Percentiles rank a stretch among this genome's conserved stretches.
Conservation (phyloP, 1,139 yeast species). For the Hyphopichia burtonii region DNA sequence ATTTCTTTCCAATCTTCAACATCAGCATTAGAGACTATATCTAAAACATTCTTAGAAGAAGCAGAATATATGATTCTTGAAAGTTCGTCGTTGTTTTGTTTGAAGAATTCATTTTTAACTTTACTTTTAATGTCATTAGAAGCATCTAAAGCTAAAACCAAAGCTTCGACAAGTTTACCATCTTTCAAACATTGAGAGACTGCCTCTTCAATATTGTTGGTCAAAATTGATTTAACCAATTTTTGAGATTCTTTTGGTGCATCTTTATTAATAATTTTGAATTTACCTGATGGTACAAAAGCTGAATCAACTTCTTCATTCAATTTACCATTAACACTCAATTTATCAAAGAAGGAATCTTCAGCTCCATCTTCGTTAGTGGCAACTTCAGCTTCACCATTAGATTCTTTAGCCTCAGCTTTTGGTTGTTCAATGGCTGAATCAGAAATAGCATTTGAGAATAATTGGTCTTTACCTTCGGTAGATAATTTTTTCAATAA, state of each 20-base stretch:
- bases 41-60: conserved; percentile 59
- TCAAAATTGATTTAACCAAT: conserved; percentile 57
- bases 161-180: conserved; percentile 72
- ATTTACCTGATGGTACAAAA: conserved; percentile 47
- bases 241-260: conserved; percentile 31
- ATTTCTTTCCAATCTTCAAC: conserved; percentile 81
- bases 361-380: conserved; percentile 35
- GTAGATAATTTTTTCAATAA: conserved; percentile 57
- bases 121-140: conserved; percentile 59
- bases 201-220: conserved; percentile 67
- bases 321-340: conserved; percentile 26
- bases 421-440: conserved; percentile 17
- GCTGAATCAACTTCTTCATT: conserved; percentile 12
- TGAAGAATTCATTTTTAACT: conserved; percentile 72
- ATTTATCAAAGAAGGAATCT: conserved; percentile 49
- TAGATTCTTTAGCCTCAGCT: conserved; percentile 15
- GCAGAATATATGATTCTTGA: conserved; percentile 74
- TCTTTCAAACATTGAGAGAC: conserved; percentile 64
- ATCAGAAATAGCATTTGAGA: conserved; percentile 14
- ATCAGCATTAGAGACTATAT: conserved; percentile 75
- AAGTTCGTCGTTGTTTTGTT: conserved; percentile 56
- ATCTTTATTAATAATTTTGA: conserved; percentile 28
- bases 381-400: neutral
- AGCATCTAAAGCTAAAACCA: conserved; percentile 75
- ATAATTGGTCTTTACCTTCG: conserved; percentile 46